Conservation (phyloP, 2,329 filamentous ascomycete genomes). For the Leptographium radiaticola region DNA sequence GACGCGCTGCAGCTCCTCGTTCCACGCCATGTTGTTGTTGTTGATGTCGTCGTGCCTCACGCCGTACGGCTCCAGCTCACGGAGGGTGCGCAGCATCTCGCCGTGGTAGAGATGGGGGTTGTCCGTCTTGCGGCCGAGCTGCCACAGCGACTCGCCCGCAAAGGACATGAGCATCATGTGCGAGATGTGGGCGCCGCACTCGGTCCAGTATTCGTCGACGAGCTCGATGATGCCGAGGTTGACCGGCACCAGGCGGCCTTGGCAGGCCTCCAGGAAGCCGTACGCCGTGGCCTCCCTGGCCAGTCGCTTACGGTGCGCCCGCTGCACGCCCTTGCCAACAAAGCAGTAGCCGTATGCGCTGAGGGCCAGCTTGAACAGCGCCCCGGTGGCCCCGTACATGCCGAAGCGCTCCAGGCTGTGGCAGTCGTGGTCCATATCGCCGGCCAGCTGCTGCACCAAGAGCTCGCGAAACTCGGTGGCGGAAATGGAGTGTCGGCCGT, state of each 20-base stretch:
- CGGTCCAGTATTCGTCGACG: constrained; percentile 2
- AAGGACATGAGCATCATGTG: constrained; percentile 11
- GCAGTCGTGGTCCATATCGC: constrained; percentile 4
- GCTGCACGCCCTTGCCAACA: constrained; percentile 9
- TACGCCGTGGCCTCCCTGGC: constrained; percentile 4
- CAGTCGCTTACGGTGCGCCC: neutral
- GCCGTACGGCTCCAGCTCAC: neutral
- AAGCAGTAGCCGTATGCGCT: constrained; percentile 9
- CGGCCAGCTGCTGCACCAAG: constrained; percentile 1
- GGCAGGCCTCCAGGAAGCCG: constrained; percentile 1
- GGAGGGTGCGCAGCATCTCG: neutral
- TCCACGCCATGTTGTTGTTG: constrained; percentile 1
- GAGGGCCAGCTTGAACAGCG: constrained; percentile 8
- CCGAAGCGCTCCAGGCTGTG: neutral
- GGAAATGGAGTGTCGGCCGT: neutral
- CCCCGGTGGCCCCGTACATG: constrained; percentile 3
- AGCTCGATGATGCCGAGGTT: constrained; percentile 8
- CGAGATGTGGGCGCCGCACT: constrained; percentile 2
- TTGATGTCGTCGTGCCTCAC: neutral
- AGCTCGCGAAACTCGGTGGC: neutral
- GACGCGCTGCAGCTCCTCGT: constrained; percentile 2
- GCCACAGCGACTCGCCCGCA: constrained; percentile 3
- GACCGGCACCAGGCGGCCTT: constrained; percentile 9
- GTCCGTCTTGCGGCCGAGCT: neutral
- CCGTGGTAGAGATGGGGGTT: no score